A percentile compares a stretch with the other conserved stretches of the same genome.
phyloP scores from a whole-genome alignment of 2,329 filamentous ascomycete species.

The Fusarium torreyae region DNA sequence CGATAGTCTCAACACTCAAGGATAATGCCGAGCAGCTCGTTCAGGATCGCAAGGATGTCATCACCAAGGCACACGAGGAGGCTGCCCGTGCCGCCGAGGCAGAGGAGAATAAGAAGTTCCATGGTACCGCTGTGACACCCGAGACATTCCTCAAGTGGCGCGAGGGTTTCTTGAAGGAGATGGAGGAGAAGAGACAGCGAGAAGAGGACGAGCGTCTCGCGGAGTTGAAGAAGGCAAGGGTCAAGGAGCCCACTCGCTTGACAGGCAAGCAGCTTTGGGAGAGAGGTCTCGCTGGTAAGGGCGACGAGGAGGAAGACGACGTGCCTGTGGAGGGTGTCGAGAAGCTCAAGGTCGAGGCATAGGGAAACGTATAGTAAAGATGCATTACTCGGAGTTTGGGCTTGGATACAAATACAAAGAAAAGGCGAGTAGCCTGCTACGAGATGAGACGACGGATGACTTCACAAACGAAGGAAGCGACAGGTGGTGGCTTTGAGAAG shows the following conservation, averaged over 20 bases:
- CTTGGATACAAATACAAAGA: slow-evolving; percentile 42
- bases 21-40: slow-evolving; percentile 92
- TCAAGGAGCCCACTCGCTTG: slow-evolving; percentile 81
- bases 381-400: slow-evolving; percentile 50
- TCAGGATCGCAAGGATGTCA: slow-evolving; percentile 77
- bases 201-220: slow-evolving; percentile 85
- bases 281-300: slow-evolving; percentile 77
- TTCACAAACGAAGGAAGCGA: slow-evolving; percentile 15
- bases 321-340: slow-evolving; percentile 74
- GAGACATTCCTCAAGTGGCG: slow-evolving; percentile 91
- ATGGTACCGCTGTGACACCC: slow-evolving; percentile 88
- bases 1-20: slow-evolving; percentile 88
- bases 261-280: slow-evolving; percentile 86
- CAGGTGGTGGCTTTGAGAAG: background rate
- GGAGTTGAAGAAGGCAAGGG: slow-evolving; percentile 83
- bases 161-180: slow-evolving; percentile 81
- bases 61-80: slow-evolving; percentile 71
- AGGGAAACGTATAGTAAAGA: slow-evolving; percentile 5
- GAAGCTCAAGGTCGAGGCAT: slow-evolving; percentile 78
- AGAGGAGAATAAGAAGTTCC: slow-evolving; percentile 97
- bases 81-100: slow-evolving; percentile 75
- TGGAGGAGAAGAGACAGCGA: slow-evolving; percentile 78
- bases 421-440: slow-evolving; percentile 26
- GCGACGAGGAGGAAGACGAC: slow-evolving; percentile 76
- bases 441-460: slow-evolving; percentile 27